Conservation (phyloP, 2,329 filamentous ascomycete species). For the Zarea fungicola region DNA sequence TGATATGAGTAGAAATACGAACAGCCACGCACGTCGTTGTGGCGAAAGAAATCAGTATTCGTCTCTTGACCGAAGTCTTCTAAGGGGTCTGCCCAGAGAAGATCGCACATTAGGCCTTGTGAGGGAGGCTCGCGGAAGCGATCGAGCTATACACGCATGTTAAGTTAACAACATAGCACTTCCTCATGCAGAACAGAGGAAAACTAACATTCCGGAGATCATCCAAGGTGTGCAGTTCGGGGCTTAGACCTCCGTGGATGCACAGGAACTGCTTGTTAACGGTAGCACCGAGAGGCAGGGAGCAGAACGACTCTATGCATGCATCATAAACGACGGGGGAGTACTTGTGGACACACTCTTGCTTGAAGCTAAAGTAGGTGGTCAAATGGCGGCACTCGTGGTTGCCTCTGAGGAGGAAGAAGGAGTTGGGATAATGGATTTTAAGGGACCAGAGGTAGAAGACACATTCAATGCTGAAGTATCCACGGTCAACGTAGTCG, state of each 20-base stretch:
- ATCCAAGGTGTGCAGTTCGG: slow-evolving; percentile 91
- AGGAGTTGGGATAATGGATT: slow-evolving; percentile 96
- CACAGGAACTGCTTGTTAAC: slow-evolving; percentile 99
- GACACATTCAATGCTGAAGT: slow-evolving; percentile 99
- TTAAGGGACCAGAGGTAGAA: slow-evolving; percentile 97
- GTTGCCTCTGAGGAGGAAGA: slow-evolving; percentile 95
- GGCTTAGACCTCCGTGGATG: slow-evolving; percentile 93
- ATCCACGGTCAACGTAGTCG: slow-evolving; percentile 96
- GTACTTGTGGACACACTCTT: slow-evolving; percentile 99
- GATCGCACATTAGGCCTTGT: slow-evolving; percentile 97
- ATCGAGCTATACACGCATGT: slow-evolving; percentile 65
- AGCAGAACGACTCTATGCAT: slow-evolving; percentile 97
- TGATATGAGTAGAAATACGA: slow-evolving; percentile 99
- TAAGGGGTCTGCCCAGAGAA: slow-evolving; percentile 95
- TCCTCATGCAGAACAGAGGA: neutral
- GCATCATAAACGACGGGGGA: slow-evolving; percentile 93
- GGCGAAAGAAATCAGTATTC: slow-evolving; percentile 92
- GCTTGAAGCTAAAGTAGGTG: slow-evolving; percentile 99
- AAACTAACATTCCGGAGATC: slow-evolving; percentile 75
- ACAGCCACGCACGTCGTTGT: slow-evolving; percentile 97
- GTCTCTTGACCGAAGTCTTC: slow-evolving; percentile 99
- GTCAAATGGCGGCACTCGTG: slow-evolving; percentile 98
- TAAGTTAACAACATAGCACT: slow-evolving; percentile 13
- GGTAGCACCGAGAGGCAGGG: slow-evolving; percentile 84
- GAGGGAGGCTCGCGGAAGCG: slow-evolving; percentile 96